These are phyloP conservation scores for Collybia nuda DNA, from an alignment of 768 basidiomycete species.

Conservation along the genomic window DNA sequence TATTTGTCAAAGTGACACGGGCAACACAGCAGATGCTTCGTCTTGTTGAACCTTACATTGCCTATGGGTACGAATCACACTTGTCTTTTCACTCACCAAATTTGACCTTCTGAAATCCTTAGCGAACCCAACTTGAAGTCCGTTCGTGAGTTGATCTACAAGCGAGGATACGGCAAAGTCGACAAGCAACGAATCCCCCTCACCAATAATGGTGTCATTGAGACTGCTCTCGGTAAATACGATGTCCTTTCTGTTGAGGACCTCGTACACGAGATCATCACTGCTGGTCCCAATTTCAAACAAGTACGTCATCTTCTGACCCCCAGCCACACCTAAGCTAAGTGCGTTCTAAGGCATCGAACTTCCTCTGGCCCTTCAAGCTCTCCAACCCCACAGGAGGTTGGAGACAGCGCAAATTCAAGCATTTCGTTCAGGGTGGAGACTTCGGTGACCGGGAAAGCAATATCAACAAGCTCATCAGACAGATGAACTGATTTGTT, in stretches of 20 bases:
- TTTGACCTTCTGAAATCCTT: conserved; percentile 1
- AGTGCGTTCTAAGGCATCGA: conserved; percentile 57
- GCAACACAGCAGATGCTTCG: conserved; percentile 98
- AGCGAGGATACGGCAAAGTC: conserved; percentile 99
- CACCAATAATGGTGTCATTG: conserved; percentile 90
- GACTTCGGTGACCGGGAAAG: conserved; percentile 96
- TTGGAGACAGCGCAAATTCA: conserved; percentile 98
- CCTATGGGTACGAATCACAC: conserved; percentile 74
- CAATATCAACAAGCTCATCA: conserved; percentile 97
- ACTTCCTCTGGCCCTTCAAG: conserved; percentile 99
- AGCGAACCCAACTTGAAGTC: conserved; percentile 97
- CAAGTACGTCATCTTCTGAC: conserved; percentile 55
- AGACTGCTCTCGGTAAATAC: conserved; percentile 85
- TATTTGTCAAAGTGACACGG: conserved; percentile 96
- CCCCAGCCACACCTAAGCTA: not conserved
- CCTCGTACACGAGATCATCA: conserved; percentile 95
- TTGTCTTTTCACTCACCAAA: not conserved
- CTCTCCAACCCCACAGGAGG: conserved; percentile 99
- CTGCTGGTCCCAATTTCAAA: conserved; percentile 98
- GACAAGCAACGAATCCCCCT: conserved; percentile 97
- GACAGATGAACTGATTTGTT: conserved; percentile 82
- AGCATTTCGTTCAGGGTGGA: conserved; percentile 93
- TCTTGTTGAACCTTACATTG: conserved; percentile 94
- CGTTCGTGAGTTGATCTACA: conserved; percentile 97
- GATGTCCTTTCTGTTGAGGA: conserved; percentile 98